Base-by-base conservation (phyloP, 2,329 filamentous ascomycete genomes). In the Fusarium marasasianum region DNA sequence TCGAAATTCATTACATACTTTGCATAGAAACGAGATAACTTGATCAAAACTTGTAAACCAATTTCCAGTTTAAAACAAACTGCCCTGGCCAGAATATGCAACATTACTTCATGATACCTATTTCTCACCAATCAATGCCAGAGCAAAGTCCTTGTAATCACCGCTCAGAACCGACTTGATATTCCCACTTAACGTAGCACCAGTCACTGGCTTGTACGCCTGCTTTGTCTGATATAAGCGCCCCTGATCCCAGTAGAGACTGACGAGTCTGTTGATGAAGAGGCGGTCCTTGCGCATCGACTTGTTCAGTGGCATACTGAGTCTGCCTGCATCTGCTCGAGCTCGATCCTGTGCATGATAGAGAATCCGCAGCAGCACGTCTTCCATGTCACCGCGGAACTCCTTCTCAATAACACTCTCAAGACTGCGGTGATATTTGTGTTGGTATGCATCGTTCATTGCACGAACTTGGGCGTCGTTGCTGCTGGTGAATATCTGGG, bases 131-230 rank as follows among this genome's bases (percentile, higher is more conserved):
- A 80, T 67, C 22, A 82, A 56, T 12, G 79, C 77, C 31, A 82
- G 38, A 45, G 79, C 77, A 29, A 79, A 53, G 15, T 80, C 64
- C 58, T 80, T 75, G 20, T 78, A 82, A 38, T 80, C 79, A 3
- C 80, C 80, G 22, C 74, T 77, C 18, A 81, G 45, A 8, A 63
- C 37, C 7, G 69, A 72, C 69, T 77, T 81, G 20, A 82, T 75
- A n/a, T 79, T 67, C 14, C 53, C 73, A 4, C 60, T 58, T 13
- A 82, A 91, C 11, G 84, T 78, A 70, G 90, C 86, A 12, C 89
- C 88, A 66, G 90, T 89, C 29, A 90, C 85, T 67, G 85, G 87
- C 77, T 89, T 87, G 80, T 91, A 84, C 78, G 90, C 83, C 83
- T 88, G 93, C 85, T 91, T 81, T 1, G 79, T 77, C 13, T 74